Evolutionary conservation across 306 rosid genomes (phyloP).

Genomic region (Alnus rubra): DNA sequence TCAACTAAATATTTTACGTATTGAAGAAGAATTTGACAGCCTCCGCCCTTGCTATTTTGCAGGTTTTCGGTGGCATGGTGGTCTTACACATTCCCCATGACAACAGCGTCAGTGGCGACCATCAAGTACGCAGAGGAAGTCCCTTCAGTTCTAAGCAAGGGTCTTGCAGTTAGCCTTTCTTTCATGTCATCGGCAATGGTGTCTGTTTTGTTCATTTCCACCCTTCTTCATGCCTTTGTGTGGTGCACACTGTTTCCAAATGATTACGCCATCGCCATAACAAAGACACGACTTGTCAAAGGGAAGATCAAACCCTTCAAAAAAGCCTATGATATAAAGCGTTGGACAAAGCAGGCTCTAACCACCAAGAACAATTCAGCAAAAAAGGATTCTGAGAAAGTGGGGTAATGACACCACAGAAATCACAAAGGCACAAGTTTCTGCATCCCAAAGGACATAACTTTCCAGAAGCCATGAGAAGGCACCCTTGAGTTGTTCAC

Average conservation of each 20-base stretch:
- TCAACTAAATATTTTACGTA: no score
- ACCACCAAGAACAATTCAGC: slow-evolving; percentile 36
- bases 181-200: slow-evolving; percentile 79
- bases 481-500: not conserved
- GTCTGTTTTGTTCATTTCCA: slow-evolving; percentile 55
- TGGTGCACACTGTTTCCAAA: slow-evolving; percentile 84
- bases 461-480: not conserved
- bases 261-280: slow-evolving; percentile 84
- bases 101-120: slow-evolving; percentile 76
- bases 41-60: slow-evolving; percentile 7
- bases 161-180: slow-evolving; percentile 66
- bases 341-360: slow-evolving; percentile 87
- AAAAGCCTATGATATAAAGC: slow-evolving; percentile 66
- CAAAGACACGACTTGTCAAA: slow-evolving; percentile 56
- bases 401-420: slow-evolving; percentile 1
- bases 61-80: slow-evolving; percentile 96
- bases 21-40: no score
- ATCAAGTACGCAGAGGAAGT: slow-evolving; percentile 78
- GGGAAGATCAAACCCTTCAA: slow-evolving; percentile 59
- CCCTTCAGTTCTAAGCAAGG: slow-evolving; percentile 63
- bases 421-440: no score
- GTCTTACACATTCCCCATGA: slow-evolving; percentile 88
- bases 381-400: slow-evolving; percentile 44
- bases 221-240: slow-evolving; percentile 78
- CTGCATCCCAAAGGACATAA: not conserved